Percentiles rank a stretch among this genome's conserved stretches.
Evolutionary conservation across 768 basidiomycete genomes (phyloP).

Genomic region (Leccinum subgranulosum): DNA sequence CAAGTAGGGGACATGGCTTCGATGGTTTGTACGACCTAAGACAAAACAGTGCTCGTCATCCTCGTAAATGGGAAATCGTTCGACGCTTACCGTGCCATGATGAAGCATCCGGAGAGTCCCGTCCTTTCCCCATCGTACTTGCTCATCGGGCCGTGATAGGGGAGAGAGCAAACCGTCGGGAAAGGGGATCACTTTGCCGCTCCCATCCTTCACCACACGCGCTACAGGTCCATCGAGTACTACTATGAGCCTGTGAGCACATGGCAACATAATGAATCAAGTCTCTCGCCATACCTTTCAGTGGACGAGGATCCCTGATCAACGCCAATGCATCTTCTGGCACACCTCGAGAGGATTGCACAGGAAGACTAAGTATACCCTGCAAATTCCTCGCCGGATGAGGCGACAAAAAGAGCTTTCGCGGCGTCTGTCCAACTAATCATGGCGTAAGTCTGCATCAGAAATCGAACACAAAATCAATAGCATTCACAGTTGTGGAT

Average conservation of each 20-base stretch:
- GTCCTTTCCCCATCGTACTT: conserved; percentile 63
- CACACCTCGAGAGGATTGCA: conserved; percentile 69
- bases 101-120: conserved; percentile 60
- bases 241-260: conserved; percentile 25
- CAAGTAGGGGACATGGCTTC: conserved; percentile 73
- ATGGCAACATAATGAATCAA: background rate
- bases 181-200: conserved; percentile 52
- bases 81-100: conserved; percentile 53
- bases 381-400: conserved; percentile 77
- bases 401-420: conserved; percentile 72
- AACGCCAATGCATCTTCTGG: conserved; percentile 80
- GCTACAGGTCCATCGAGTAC: conserved; percentile 40
- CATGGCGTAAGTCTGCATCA: background rate
- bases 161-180: conserved; percentile 54
- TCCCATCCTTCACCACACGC: conserved; percentile 49
- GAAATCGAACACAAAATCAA: background rate
- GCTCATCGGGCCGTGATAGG: conserved; percentile 63
- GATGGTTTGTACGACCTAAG: conserved; percentile 68
- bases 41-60: conserved; percentile 5
- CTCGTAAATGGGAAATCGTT: background rate
- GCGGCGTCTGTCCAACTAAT: conserved; percentile 87
- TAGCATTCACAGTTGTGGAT: conserved; percentile 81
- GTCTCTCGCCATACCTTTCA: conserved; percentile 45
- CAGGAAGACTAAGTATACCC: conserved; percentile 69
- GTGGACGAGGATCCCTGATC: conserved; percentile 50